Base-by-base conservation (phyloP, 2,329 filamentous ascomycete species). In the Fusarium burgessii region DNA sequence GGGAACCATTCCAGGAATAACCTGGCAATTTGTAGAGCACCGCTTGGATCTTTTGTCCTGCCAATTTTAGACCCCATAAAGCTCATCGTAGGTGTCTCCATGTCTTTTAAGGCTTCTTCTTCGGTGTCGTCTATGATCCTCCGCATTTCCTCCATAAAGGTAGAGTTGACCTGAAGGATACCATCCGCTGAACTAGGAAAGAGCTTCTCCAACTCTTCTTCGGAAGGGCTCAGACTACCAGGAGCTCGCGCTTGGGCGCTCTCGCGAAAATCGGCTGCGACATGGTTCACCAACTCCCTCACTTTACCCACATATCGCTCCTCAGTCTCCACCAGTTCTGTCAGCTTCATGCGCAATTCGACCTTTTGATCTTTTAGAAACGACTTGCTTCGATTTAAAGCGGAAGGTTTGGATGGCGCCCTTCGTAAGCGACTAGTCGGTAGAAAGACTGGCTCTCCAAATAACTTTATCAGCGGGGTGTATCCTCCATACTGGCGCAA, bases 271-370 rank as follows among this genome's bases (percentile, higher is more conserved):
- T 97, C 93, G 58, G 90, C 89, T 29, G 94, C 94, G 33, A 98
- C 90, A 64, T 91, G 89, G 69, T 92, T 90, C 43, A 97, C 92
- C 66, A 99, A 83, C 72, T 96, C 93, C 68, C 93, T 89, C 61
- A 99, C 82, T 80, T 98, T 98, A 75, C 88, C 87, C 43, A 99
- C 94, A 80, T 98, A 99, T 79, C 93, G 91, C 78, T 96, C 94
- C 80, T 99, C 96, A 0, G 96, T 99, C 76, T 97, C 93, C 36
- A 98, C 89, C 65, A 98, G 83, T 80, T 99, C 96, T 64, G 89
- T 91, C 86, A 99, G 91, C 80, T 97, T 95, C 80, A 95, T 92
- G 42, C 95, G 90, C 72, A 98, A 84, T 56, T 92, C 92, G 73
- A 94, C 88, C 77, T 97, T 97, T 77, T 98, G 93, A 61, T 92